Conservation (phyloP, 2,329 filamentous ascomycete genomes). For the Chrysoporthe puriensis region DNA sequence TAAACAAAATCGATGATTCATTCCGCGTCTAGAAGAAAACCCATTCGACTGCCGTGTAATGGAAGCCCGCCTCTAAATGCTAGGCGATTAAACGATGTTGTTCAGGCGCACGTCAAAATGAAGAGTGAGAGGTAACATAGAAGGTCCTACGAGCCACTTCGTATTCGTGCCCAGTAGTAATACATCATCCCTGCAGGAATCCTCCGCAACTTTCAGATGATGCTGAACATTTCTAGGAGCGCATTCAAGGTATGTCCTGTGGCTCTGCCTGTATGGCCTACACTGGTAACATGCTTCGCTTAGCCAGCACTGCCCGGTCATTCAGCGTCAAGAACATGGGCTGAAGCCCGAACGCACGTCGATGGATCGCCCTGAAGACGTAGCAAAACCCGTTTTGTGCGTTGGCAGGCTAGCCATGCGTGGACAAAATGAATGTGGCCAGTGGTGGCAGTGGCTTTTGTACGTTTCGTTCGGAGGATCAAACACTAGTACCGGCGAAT, state of each 20-base stretch:
- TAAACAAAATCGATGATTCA: not conserved
- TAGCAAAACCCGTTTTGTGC: not conserved
- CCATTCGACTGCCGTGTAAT: not conserved
- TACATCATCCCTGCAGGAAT: not conserved
- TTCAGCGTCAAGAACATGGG: not conserved
- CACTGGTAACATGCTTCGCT: not conserved
- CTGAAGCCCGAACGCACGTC: not conserved
- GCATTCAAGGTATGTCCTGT: not conserved
- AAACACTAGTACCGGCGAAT: not conserved
- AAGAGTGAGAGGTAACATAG: not conserved
- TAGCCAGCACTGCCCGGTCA: not conserved
- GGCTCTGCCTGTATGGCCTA: not conserved
- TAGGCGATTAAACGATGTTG: not conserved
- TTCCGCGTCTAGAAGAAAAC: not conserved
- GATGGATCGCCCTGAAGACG: not conserved
- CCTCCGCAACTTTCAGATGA: slow-evolving; percentile 1
- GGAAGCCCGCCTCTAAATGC: not conserved
- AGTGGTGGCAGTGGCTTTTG: not conserved
- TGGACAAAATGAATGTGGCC: not conserved
- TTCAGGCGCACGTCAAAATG: too few relatives aligned
- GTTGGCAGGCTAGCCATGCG: not conserved
- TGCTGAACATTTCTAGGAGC: not conserved
- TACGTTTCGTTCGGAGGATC: slow-evolving; percentile 1
- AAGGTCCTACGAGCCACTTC: not conserved
- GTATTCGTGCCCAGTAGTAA: not conserved